Evolutionary conservation across 768 basidiomycete species (phyloP).

Genomic region (Pulveroboletus frians): DNA sequence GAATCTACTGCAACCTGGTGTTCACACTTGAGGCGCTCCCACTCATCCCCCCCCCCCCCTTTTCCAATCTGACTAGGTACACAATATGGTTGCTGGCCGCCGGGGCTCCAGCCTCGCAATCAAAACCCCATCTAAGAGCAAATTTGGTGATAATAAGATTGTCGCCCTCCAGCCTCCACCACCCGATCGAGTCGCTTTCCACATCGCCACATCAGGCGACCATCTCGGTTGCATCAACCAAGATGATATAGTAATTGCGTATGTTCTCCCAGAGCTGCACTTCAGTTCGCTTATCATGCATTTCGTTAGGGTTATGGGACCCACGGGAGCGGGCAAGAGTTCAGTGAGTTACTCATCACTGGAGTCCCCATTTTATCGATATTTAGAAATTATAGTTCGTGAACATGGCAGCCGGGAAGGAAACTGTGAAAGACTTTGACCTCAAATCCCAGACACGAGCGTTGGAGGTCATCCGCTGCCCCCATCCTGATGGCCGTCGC

Average conservation of each 20-base stretch:
- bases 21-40: too few relatives aligned
- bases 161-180: background rate
- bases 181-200: background rate
- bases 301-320: constrained; percentile 14
- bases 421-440: background rate
- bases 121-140: background rate
- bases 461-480: constrained; percentile 6
- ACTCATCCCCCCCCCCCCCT: background rate
- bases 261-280: background rate
- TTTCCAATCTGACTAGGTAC: background rate
- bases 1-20: background rate
- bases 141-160: background rate
- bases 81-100: background rate
- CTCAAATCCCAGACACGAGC: constrained; percentile 9
- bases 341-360: constrained; percentile 8
- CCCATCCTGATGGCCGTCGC: constrained; percentile 13
- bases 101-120: background rate
- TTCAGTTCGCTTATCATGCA: background rate
- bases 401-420: constrained; percentile 2
- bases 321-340: constrained; percentile 15
- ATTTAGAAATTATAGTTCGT: constrained; percentile 10
- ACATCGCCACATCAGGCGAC: background rate
- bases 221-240: background rate
- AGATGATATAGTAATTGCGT: constrained; percentile 17
- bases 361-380: background rate